phyloP scores from a whole-genome alignment of 2,329 filamentous ascomycete genomes.

The Neurospora sp. region DNA sequence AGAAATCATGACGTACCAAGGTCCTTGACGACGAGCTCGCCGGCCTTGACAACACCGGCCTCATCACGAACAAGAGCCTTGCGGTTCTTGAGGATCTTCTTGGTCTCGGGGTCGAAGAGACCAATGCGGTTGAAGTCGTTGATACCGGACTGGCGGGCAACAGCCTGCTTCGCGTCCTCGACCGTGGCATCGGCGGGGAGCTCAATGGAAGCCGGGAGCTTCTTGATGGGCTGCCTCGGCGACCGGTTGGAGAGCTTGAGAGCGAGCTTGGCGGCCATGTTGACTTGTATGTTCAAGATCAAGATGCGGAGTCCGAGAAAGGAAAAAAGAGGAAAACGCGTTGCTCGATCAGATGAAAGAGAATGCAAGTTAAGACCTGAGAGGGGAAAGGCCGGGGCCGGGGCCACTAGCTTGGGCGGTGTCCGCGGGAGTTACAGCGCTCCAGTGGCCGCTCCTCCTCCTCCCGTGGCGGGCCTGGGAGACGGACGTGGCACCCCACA shows the following conservation, averaged over 20 bases:
- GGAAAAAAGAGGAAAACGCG: background rate
- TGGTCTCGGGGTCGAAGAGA: conserved; percentile 48
- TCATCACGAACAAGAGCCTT: conserved; percentile 41
- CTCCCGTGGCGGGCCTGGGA: background rate
- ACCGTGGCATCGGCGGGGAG: conserved; percentile 42
- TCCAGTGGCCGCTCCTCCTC: background rate
- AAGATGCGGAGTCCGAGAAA: background rate
- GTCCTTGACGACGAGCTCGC: conserved; percentile 79
- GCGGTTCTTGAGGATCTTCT: conserved; percentile 54
- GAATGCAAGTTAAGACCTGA: background rate
- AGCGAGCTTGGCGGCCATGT: conserved; percentile 21
- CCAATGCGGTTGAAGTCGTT: conserved; percentile 52
- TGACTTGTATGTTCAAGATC: background rate
- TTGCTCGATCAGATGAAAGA: background rate
- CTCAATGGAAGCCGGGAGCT: conserved; percentile 42
- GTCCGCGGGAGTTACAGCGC: background rate
- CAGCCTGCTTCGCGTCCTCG: conserved; percentile 46
- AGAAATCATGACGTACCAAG: conserved; percentile 52
- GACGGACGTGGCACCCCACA: background rate
- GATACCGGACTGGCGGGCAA: conserved; percentile 42
- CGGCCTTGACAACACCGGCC: conserved; percentile 35
- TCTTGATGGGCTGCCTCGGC: conserved; percentile 41
- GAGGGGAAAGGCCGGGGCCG: background rate
- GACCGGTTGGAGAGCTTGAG: conserved; percentile 36
- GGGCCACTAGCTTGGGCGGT: background rate